Percentiles rank a stretch among this genome's conserved stretches.
Evolutionary conservation across 768 basidiomycete genomes (phyloP).

Genomic region (Hemileccinum impolitum): DNA sequence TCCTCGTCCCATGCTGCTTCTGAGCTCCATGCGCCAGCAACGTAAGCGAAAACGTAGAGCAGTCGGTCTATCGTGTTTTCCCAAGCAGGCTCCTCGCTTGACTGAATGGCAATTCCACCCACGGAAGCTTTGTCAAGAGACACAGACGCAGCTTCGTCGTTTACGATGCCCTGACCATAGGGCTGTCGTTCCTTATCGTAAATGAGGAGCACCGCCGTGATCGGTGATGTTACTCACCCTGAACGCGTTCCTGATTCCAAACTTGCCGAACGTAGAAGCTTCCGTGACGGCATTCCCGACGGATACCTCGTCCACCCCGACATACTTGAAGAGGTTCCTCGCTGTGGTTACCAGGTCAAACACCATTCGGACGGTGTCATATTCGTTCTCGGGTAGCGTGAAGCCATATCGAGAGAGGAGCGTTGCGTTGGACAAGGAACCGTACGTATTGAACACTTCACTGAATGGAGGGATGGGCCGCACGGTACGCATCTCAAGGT

Average conservation of each 20-base stretch:
- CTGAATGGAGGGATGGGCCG: constrained; percentile 43
- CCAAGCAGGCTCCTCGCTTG: constrained; percentile 12
- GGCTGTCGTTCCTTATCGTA: constrained; percentile 22
- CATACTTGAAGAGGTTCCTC: constrained; percentile 11
- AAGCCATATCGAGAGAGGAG: constrained; percentile 74
- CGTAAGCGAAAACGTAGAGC: constrained; percentile 17
- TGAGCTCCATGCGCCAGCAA: constrained; percentile 20
- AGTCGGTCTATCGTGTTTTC: constrained; percentile 15
- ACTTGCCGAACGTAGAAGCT: constrained; percentile 4
- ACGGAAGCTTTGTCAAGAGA: neutral
- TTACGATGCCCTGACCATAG: constrained; percentile 16
- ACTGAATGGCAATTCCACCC: neutral
- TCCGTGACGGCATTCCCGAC: constrained; percentile 17
- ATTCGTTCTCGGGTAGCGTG: constrained; percentile 66
- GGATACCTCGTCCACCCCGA: constrained; percentile 5
- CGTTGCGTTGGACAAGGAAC: constrained; percentile 60
- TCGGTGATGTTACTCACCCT: constrained; percentile 22
- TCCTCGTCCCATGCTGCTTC: constrained; percentile 26
- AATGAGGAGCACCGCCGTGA: constrained; percentile 23
- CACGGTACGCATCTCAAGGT: constrained; percentile 69
- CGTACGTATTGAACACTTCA: constrained; percentile 79
- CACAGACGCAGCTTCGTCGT: constrained; percentile 7
- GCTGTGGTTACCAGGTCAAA: constrained; percentile 18
- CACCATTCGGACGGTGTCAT: constrained; percentile 48
- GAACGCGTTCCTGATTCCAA: constrained; percentile 25